Evolutionary conservation across 2,329 filamentous ascomycete species (phyloP), one percentile per base, ranked within the genome.

Genomic region (Hyphodiscus sp.): DNA sequence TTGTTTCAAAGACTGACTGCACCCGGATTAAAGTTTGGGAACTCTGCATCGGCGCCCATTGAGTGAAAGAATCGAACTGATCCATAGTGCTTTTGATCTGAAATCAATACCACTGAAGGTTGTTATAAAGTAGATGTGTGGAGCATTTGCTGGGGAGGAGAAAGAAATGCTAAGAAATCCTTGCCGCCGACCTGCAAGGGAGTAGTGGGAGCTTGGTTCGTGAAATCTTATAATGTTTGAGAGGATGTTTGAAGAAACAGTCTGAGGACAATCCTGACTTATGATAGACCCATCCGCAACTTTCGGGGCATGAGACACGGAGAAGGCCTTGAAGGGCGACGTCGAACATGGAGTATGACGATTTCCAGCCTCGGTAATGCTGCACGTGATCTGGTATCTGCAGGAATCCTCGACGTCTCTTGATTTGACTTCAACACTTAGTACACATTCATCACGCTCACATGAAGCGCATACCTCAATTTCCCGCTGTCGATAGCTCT

Each of bases 391-490:
- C 23, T 26, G 23, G 8, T 8, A 3, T 8, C 23, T 26, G 23
- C 23, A 4, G 8, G 23, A 26, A 26, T 26, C 8, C 8, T 26
- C 23, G 23, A 26, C 8, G 23, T 26, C 23, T 26, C 23, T 26
- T 26, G 23, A 26, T 26, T 26, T 10, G 5, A 5, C 16, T 13
- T 4, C 2, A 38, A 13, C 11, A 15, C 33, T 13, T n/a, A 38
- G 4, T n/a, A 8, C 29, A 33, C 29, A 38, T 15, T 13, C 33
- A 13, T 38, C 33, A 13, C 33, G 11, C 5, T 38, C 4, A 38
- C 33, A 67, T 67, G 65, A 67, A 67, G 54, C 63, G 60, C 33
- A 58, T 65, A 57, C 51, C 56, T 42, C 63, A 63, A 63, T 61
- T 56, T 1, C 47, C 57, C 8, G 20, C 59, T 10, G 16, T 30